Percentiles rank a stretch among this genome's conserved stretches.
These are phyloP conservation scores for Syzygium jambos DNA, from an alignment of 345 rosid genomes.

Conservation along the genomic window DNA sequence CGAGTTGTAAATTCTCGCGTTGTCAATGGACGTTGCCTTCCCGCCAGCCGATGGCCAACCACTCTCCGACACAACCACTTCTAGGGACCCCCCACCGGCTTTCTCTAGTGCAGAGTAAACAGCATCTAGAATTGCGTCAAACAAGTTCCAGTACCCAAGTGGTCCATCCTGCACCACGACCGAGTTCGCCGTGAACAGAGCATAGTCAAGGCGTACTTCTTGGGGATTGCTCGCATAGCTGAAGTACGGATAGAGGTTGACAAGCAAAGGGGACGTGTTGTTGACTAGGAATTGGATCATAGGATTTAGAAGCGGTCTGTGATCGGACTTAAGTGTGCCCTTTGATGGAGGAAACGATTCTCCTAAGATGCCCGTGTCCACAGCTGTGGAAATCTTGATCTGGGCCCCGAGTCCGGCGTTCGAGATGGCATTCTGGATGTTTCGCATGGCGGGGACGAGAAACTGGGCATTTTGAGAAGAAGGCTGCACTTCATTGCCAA, in stretches of 20 bases:
- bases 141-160: slow-evolving; percentile 29
- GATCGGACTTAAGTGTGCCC: slow-evolving; percentile 6
- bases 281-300: slow-evolving; percentile 22
- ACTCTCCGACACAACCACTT: slow-evolving; percentile 50
- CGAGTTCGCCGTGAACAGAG: slow-evolving; percentile 17
- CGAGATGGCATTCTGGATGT: slow-evolving; percentile 23
- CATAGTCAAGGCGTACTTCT: slow-evolving; percentile 19
- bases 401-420: slow-evolving; percentile 18
- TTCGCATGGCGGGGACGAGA: slow-evolving; percentile 43
- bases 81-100: slow-evolving; percentile 30
- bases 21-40: slow-evolving; percentile 19
- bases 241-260: slow-evolving; percentile 39
- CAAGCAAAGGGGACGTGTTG: slow-evolving; percentile 31
- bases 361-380: not conserved
- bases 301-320: slow-evolving; percentile 18
- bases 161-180: slow-evolving; percentile 3
- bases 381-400: slow-evolving; percentile 35
- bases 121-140: slow-evolving; percentile 47
- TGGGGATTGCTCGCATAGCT: not conserved
- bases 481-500: slow-evolving; percentile 55
- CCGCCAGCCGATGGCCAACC: slow-evolving; percentile 63
- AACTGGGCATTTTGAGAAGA: slow-evolving; percentile 4
- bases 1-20: slow-evolving; percentile 37
- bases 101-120: slow-evolving; percentile 49
- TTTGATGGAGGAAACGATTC: slow-evolving; percentile 11